Evolutionary conservation across 2,329 filamentous ascomycete species (phyloP).

Genomic region (Magnaporthiopsis incrustans): DNA sequence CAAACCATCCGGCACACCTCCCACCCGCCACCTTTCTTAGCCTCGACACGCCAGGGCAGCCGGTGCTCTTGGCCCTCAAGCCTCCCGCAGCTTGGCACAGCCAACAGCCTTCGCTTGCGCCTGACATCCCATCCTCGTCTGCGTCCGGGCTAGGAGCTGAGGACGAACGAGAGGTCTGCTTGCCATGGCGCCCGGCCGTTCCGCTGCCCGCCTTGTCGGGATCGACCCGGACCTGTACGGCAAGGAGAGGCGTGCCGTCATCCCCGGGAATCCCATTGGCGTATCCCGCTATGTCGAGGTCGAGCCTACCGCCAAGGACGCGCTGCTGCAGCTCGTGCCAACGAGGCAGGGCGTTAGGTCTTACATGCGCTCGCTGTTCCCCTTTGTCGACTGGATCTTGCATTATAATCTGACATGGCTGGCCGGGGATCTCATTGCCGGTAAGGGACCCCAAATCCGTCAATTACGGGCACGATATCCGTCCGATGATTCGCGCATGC

Average conservation of each 20-base stretch:
- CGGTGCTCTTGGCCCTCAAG: no score
- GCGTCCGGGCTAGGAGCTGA: no score
- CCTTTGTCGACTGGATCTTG: constrained; percentile 81
- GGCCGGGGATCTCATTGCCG: constrained; percentile 80
- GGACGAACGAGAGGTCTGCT: not conserved
- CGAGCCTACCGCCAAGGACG: constrained; percentile 68
- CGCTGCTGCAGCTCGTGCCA: constrained; percentile 58
- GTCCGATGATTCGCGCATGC: not conserved
- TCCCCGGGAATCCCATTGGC: constrained; percentile 21
- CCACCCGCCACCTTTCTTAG: not conserved
- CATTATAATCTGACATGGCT: constrained; percentile 90
- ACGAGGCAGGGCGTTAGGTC: constrained; percentile 38
- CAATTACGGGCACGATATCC: not conserved
- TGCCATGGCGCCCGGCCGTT: constrained; percentile 5
- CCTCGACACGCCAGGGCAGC: not conserved
- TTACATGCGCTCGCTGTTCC: constrained; percentile 71
- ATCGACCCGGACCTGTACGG: constrained; percentile 8
- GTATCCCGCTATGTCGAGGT: constrained; percentile 51
- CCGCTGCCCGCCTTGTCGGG: constrained; percentile 6
- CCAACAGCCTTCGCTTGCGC: no score
- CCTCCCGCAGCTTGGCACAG: no score
- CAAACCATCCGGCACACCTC: not conserved
- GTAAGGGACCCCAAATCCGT: constrained; percentile 33
- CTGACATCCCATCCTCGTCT: no score
- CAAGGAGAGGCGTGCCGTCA: constrained; percentile 6